Evolutionary conservation across 768 basidiomycete species (phyloP).

Genomic region (Cubamyces sp.): DNA sequence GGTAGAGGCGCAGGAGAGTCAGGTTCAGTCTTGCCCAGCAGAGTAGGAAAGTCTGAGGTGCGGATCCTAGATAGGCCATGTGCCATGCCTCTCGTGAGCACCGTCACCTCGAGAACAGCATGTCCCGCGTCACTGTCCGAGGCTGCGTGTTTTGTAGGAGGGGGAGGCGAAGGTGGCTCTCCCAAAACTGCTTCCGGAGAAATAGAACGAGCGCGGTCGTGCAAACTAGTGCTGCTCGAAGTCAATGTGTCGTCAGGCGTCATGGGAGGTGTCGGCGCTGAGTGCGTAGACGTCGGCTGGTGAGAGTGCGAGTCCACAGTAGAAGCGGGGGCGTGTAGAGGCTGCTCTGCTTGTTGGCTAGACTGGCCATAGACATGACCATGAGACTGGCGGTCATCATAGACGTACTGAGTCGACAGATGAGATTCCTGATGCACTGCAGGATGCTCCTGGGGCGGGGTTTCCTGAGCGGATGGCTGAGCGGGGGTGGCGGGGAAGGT

Average conservation of each 20-base stretch:
- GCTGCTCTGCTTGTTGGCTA: neutral
- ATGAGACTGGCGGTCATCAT: slow-evolving; percentile 36
- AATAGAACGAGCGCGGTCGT: slow-evolving; percentile 21
- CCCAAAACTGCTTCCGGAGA: slow-evolving; percentile 20
- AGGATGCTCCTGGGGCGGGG: slow-evolving; percentile 4
- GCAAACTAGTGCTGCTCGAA: slow-evolving; percentile 27
- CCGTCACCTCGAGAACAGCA: slow-evolving; percentile 10
- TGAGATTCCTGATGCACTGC: slow-evolving; percentile 10
- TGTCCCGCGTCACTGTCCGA: slow-evolving; percentile 19
- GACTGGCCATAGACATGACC: slow-evolving; percentile 25
- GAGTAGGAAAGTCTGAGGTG: slow-evolving; percentile 29
- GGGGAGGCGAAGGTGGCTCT: slow-evolving; percentile 19
- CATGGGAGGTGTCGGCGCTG: slow-evolving; percentile 33
- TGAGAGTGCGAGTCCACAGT: slow-evolving; percentile 18
- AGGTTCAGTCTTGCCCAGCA: slow-evolving; percentile 24
- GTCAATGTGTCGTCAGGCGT: slow-evolving; percentile 36
- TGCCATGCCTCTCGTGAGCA: slow-evolving; percentile 3
- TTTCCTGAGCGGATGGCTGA: slow-evolving; percentile 3
- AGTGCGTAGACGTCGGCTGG: slow-evolving; percentile 17
- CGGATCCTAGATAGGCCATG: slow-evolving; percentile 20
- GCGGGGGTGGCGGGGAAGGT: slow-evolving; percentile 24
- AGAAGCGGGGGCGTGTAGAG: neutral
- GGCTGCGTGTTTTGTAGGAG: slow-evolving; percentile 10
- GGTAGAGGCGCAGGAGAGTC: slow-evolving; percentile 20
- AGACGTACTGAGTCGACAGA: slow-evolving; percentile 29